phyloP scores from a whole-genome alignment of 805 yeast genomes.

The Lipomyces chichibuensis region DNA sequence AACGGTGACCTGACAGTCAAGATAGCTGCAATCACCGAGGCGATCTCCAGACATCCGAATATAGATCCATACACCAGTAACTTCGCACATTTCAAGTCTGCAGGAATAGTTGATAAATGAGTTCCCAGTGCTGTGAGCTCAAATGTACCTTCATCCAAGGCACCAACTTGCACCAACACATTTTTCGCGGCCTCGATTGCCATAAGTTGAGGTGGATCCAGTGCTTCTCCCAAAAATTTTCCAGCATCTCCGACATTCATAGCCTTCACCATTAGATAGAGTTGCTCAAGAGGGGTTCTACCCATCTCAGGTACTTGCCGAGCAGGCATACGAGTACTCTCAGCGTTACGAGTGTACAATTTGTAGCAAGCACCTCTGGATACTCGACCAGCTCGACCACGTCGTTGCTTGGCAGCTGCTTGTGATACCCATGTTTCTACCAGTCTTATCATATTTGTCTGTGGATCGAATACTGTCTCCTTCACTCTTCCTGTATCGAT shows the following conservation, averaged over 20 bases:
- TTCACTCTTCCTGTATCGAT: conserved; percentile 87
- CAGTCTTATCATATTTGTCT: conserved; percentile 67
- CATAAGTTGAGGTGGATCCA: conserved; percentile 73
- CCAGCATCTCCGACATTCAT: conserved; percentile 81
- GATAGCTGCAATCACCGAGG: conserved; percentile 80
- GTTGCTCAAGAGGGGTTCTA: conserved; percentile 78
- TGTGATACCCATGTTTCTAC: conserved; percentile 84
- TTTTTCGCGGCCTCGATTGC: conserved; percentile 57
- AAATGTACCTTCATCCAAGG: conserved; percentile 53
- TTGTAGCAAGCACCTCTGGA: conserved; percentile 80
- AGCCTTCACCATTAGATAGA: conserved; percentile 80
- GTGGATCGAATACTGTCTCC: conserved; percentile 69
- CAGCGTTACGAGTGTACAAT: conserved; percentile 67
- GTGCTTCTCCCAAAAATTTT: conserved; percentile 68
- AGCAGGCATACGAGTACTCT: conserved; percentile 58
- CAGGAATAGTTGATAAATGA: conserved; percentile 78
- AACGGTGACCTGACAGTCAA: conserved; percentile 77
- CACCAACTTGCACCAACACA: conserved; percentile 70
- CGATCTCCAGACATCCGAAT: conserved; percentile 77
- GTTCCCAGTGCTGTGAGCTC: conserved; percentile 75
- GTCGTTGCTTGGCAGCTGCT: conserved; percentile 86
- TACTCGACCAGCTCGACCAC: conserved; percentile 99
- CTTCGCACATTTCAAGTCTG: conserved; percentile 84
- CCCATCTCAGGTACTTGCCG: conserved; percentile 89
- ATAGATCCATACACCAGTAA: conserved; percentile 76